Conservation (phyloP, 2,329 filamentous ascomycete genomes). For the Aurifilum marmelostoma region DNA sequence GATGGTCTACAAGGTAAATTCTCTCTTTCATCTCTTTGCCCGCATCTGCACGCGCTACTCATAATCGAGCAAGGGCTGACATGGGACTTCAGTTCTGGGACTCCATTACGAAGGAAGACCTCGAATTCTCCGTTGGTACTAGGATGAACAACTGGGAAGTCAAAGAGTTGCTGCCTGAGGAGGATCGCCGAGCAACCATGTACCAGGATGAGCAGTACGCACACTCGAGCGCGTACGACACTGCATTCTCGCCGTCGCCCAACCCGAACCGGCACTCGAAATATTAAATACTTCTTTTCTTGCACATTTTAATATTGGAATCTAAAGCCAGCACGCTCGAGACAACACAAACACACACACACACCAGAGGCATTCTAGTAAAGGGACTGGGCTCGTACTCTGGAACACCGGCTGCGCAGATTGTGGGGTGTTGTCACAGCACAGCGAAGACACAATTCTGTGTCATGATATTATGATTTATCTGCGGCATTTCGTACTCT, state of each 20-base stretch:
- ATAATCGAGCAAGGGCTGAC: slow-evolving; percentile 3
- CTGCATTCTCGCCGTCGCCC: slow-evolving; percentile 51
- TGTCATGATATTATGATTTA: slow-evolving; percentile 1
- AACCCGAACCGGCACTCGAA: slow-evolving; percentile 47
- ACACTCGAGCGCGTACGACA: slow-evolving; percentile 58
- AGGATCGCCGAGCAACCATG: slow-evolving; percentile 73
- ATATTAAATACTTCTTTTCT: slow-evolving; percentile 41
- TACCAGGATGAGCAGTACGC: slow-evolving; percentile 71
- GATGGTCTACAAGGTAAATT: slow-evolving; percentile 95
- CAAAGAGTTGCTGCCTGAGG: slow-evolving; percentile 84
- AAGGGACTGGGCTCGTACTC: neutral
- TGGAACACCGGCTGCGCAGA: neutral
- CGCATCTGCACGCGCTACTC: neutral
- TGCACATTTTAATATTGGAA: slow-evolving; percentile 8
- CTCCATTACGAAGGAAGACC: slow-evolving; percentile 95
- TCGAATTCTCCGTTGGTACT: slow-evolving; percentile 95
- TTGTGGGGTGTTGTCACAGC: neutral
- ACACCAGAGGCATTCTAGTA: neutral
- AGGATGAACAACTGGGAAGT: slow-evolving; percentile 98
- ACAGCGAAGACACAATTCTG: neutral
- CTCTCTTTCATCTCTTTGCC: neutral
- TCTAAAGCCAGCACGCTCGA: neutral
- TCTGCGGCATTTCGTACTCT: neutral
- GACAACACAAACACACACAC: neutral
- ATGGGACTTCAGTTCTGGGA: slow-evolving; percentile 81